A percentile compares a stretch with the other conserved stretches of the same genome.
These are phyloP conservation scores for Phylloporus scabripes DNA, from an alignment of 768 basidiomycete genomes.

Conservation along the genomic window DNA sequence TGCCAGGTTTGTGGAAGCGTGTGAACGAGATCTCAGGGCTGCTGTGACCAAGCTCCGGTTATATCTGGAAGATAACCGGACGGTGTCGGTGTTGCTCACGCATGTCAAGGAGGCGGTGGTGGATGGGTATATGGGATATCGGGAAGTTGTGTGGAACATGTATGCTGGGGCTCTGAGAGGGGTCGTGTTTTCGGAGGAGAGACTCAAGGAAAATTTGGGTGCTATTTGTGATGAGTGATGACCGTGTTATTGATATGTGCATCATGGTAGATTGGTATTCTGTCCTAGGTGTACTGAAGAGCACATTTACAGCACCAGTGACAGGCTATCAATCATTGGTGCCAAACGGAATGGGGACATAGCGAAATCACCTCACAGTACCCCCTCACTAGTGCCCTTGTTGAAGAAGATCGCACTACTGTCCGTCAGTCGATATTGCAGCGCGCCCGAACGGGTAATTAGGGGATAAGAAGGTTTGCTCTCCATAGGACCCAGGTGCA, in stretches of 20 bases:
- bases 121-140: constrained; percentile 69
- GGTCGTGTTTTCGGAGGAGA: constrained; percentile 31
- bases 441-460: constrained; percentile 48
- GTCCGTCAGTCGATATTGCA: constrained; percentile 72
- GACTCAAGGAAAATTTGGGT: constrained; percentile 37
- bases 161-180: constrained; percentile 34
- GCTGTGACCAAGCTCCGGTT: constrained; percentile 56
- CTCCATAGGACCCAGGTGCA: constrained; percentile 52
- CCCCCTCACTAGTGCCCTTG: constrained; percentile 61
- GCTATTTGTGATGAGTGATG: constrained; percentile 30
- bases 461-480: constrained; percentile 29
- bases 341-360: too few relatives aligned
- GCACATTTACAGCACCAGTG: not conserved
- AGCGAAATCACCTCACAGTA: constrained; percentile 48
- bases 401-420: constrained; percentile 62
- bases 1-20: constrained; percentile 47
- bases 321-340: too few relatives aligned
- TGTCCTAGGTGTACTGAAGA: too few relatives aligned
- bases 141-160: constrained; percentile 54
- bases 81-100: constrained; percentile 69
- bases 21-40: constrained; percentile 51
- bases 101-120: constrained; percentile 73
- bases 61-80: constrained; percentile 78
- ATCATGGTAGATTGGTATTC: too few relatives aligned
- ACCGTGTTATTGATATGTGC: not conserved